A percentile compares a stretch with the other conserved stretches of the same genome.
phyloP scores from a whole-genome alignment of 2,329 filamentous ascomycete species.

The Alternaria sp. region DNA sequence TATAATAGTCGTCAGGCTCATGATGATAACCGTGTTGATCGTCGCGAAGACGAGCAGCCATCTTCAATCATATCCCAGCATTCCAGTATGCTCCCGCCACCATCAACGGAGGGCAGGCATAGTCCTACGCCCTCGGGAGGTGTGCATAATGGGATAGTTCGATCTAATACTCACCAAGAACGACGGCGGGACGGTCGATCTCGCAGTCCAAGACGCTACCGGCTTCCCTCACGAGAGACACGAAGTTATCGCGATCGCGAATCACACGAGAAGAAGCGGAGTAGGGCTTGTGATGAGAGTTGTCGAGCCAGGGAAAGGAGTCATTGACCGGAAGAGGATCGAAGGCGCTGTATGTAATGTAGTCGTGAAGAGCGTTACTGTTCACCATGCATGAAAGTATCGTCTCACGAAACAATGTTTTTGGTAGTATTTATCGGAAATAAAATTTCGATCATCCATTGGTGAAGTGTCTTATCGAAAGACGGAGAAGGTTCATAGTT shows the following conservation, averaged over 20 bases:
- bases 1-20: not conserved
- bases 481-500: rapidly evolving
- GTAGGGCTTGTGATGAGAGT: not conserved
- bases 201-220: not conserved
- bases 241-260: not conserved
- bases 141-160: not conserved
- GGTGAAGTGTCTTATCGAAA: rapidly evolving
- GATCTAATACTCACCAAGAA: not conserved
- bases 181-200: not conserved
- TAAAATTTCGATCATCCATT: rapidly evolving
- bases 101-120: not conserved
- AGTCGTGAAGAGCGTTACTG: not conserved
- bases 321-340: not conserved
- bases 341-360: not conserved
- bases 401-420: not conserved
- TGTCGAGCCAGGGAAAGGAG: not conserved
- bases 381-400: too few relatives aligned
- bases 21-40: too few relatives aligned
- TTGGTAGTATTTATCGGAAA: rapidly evolving
- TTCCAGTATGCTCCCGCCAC: not conserved
- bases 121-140: not conserved
- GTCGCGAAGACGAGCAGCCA: not conserved
- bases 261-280: not conserved
- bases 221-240: not conserved
- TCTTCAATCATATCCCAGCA: not conserved